Conservation (phyloP, 2,329 filamentous ascomycete genomes). For the Alternaria tenuissima region DNA sequence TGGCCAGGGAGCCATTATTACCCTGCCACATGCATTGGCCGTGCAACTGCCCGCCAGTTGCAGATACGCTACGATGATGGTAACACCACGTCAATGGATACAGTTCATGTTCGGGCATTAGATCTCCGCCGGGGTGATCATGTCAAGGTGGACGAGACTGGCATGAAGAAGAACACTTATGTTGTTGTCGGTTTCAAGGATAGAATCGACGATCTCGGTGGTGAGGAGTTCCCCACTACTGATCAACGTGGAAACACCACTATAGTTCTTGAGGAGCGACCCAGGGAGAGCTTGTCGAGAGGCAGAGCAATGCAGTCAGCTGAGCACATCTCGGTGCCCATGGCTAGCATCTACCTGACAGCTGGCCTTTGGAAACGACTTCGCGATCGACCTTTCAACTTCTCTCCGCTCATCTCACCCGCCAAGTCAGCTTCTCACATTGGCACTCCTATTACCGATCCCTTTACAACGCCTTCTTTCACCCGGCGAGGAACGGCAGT, state of each 20-base stretch:
- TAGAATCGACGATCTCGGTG: slow-evolving; percentile 32
- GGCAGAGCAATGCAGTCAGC: slow-evolving; percentile 17
- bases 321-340: slow-evolving; percentile 50
- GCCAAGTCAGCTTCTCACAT: slow-evolving; percentile 30
- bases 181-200: slow-evolving; percentile 55
- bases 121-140: slow-evolving; percentile 56
- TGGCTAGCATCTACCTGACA: slow-evolving; percentile 56
- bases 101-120: slow-evolving; percentile 51
- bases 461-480: slow-evolving; percentile 59
- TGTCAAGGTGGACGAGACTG: slow-evolving; percentile 57
- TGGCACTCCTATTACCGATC: slow-evolving; percentile 43
- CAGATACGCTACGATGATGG: slow-evolving; percentile 59
- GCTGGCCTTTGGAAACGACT: slow-evolving; percentile 54
- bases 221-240: slow-evolving; percentile 47
- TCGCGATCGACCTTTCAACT: slow-evolving; percentile 49
- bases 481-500: slow-evolving; percentile 51
- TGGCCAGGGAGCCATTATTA: slow-evolving; percentile 67
- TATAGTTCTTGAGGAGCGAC: slow-evolving; percentile 52
- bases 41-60: slow-evolving; percentile 54
- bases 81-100: slow-evolving; percentile 53
- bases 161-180: slow-evolving; percentile 57
- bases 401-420: slow-evolving; percentile 27
- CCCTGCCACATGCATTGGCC: slow-evolving; percentile 66
- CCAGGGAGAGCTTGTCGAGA: slow-evolving; percentile 49
- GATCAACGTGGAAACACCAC: slow-evolving; percentile 54